Evolutionary conservation across 495 filamentous ascomycete genomes (phyloP).

Genomic region (Neurospora intermedia): DNA sequence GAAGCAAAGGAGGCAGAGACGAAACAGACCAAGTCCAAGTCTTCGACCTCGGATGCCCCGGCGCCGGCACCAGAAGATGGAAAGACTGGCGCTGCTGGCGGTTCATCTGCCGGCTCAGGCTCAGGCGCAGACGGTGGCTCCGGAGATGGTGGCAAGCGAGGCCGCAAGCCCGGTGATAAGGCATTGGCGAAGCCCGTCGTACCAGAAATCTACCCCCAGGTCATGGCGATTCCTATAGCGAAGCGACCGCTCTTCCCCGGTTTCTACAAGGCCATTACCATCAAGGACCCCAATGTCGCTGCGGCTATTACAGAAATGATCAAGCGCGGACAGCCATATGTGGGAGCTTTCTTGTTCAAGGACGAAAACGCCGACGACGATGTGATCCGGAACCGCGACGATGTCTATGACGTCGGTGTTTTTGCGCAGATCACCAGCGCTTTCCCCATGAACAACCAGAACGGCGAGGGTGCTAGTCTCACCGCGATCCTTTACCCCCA

Average conservation of each 20-base stretch:
- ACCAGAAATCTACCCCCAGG: slow-evolving; percentile 93
- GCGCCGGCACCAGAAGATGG: slow-evolving; percentile 30
- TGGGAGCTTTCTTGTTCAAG: slow-evolving; percentile 94
- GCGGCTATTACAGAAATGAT: slow-evolving; percentile 91
- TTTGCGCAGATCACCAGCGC: slow-evolving; percentile 96
- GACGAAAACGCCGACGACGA: slow-evolving; percentile 90
- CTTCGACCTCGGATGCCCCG: slow-evolving; percentile 28
- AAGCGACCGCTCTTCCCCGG: slow-evolving; percentile 93
- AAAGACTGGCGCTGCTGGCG: slow-evolving; percentile 29
- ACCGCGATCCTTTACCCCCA: slow-evolving; percentile 95
- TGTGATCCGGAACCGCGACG: slow-evolving; percentile 72
- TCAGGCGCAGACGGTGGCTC: slow-evolving; percentile 33
- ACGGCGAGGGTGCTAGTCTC: slow-evolving; percentile 65
- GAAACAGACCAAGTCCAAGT: slow-evolving; percentile 26
- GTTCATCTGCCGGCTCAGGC: slow-evolving; percentile 25
- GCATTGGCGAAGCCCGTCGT: slow-evolving; percentile 77
- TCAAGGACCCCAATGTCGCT: slow-evolving; percentile 80
- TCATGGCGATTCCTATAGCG: slow-evolving; percentile 97
- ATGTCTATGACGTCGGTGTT: slow-evolving; percentile 90
- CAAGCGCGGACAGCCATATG: slow-evolving; percentile 95
- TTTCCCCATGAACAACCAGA: slow-evolving; percentile 54
- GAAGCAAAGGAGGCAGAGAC: slow-evolving; percentile 26
- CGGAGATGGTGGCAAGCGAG: slow-evolving; percentile 39
- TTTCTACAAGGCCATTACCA: slow-evolving; percentile 97
- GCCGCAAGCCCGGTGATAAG: slow-evolving; percentile 58